Conservation (phyloP, 1,139 yeast species). For the Candida albicans region DNA sequence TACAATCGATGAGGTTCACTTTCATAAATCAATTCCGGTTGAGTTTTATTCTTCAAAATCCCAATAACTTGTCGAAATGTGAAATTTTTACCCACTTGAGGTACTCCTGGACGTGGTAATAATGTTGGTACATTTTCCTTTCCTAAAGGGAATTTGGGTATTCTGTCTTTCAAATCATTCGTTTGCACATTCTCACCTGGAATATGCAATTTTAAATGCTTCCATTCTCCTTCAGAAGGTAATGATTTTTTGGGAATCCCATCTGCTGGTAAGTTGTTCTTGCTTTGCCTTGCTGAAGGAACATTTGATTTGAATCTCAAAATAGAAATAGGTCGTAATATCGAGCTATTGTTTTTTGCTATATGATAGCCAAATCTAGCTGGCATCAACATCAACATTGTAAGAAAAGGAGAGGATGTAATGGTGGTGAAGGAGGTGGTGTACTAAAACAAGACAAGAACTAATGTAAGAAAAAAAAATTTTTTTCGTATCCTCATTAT, state of each 20-base stretch:
- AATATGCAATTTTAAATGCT: slow-evolving; percentile 48
- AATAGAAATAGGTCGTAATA: slow-evolving; percentile 1
- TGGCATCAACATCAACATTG: not conserved
- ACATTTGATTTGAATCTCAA: slow-evolving; percentile 27
- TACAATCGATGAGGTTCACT: slow-evolving; percentile 81
- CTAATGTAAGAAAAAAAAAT: not conserved
- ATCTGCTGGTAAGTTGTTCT: slow-evolving; percentile 15
- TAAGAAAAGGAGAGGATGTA: not conserved
- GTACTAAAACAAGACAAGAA: not conserved
- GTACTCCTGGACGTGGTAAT: slow-evolving; percentile 72
- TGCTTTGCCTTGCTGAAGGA: slow-evolving; percentile 17
- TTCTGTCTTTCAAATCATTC: slow-evolving; percentile 47
- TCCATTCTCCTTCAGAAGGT: slow-evolving; percentile 46
- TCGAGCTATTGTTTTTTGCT: not conserved
- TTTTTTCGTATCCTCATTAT: not conserved
- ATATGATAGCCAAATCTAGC: slow-evolving; percentile 4
- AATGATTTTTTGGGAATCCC: slow-evolving; percentile 27
- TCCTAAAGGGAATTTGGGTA: slow-evolving; percentile 66
- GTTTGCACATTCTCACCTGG: slow-evolving; percentile 61
- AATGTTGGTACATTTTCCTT: slow-evolving; percentile 69
- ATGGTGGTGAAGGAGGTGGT: not conserved
- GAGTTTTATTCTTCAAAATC: slow-evolving; percentile 52
- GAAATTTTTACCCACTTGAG: slow-evolving; percentile 58
- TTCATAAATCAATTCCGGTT: slow-evolving; percentile 78
- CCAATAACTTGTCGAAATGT: slow-evolving; percentile 65